Evolutionary conservation across 2,329 filamentous ascomycete genomes (phyloP).

Genomic region (Bipolaris oryzae): DNA sequence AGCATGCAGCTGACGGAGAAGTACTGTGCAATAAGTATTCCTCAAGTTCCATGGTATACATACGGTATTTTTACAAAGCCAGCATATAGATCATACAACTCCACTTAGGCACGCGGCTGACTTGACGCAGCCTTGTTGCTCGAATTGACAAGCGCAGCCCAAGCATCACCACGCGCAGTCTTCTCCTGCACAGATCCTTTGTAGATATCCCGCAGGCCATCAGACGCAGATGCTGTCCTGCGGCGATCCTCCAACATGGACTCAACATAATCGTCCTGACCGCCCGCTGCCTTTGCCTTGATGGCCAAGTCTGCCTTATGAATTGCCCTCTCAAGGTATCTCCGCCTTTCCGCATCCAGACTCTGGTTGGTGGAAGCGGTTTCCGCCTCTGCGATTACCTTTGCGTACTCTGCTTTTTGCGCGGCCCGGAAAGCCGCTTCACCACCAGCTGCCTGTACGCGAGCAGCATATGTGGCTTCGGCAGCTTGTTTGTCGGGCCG

Average conservation of each 20-base stretch:
- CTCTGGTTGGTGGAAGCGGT: slow-evolving; percentile 23
- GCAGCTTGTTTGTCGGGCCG: slow-evolving; percentile 18
- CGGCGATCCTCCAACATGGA: slow-evolving; percentile 18
- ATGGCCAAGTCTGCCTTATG: slow-evolving; percentile 30
- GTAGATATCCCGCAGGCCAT: slow-evolving; percentile 5
- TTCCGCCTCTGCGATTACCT: slow-evolving; percentile 26
- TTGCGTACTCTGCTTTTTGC: slow-evolving; percentile 18
- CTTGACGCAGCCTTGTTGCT: slow-evolving; percentile 14
- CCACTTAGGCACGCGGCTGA: slow-evolving; percentile 8
- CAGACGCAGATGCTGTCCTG: not conserved
- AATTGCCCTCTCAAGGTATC: slow-evolving; percentile 25
- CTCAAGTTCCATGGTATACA: slow-evolving; percentile 3
- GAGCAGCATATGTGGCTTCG: slow-evolving; percentile 17
- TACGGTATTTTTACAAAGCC: slow-evolving; percentile 3
- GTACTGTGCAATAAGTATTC: not conserved
- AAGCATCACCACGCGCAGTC: slow-evolving; percentile 20
- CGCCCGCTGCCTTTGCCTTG: slow-evolving; percentile 21
- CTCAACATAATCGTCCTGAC: slow-evolving; percentile 26
- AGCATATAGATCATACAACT: not conserved
- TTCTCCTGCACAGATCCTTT: slow-evolving; percentile 4
- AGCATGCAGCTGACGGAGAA: not conserved
- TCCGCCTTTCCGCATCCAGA: slow-evolving; percentile 19
- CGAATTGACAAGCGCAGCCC: slow-evolving; percentile 24
- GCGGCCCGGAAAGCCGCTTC: slow-evolving; percentile 14
- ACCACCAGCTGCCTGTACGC: slow-evolving; percentile 20